phyloP scores from a whole-genome alignment of 1,284 basidiomycete species.

The Cerioporus squamosus region DNA sequence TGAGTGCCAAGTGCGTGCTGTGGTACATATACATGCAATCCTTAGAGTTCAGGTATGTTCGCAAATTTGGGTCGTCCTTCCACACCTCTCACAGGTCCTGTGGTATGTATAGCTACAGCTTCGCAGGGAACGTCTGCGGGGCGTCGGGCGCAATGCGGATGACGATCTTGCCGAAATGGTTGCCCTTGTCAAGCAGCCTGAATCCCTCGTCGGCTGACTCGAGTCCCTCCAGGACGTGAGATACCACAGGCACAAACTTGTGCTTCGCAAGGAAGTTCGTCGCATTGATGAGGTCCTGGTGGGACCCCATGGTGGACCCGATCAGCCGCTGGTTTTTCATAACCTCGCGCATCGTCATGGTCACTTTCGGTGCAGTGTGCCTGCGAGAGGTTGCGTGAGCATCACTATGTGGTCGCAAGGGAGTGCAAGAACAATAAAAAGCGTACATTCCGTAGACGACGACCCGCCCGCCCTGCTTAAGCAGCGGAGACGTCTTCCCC shows the following conservation, averaged over 20 bases:
- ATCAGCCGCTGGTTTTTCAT: slow-evolving; percentile 76
- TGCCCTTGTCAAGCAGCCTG: slow-evolving; percentile 60
- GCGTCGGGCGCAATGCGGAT: slow-evolving; percentile 41
- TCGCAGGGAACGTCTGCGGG: slow-evolving; percentile 3
- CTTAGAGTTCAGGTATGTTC: no score
- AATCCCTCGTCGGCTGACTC: slow-evolving; percentile 76
- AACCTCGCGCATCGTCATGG: slow-evolving; percentile 83
- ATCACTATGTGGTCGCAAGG: neutral
- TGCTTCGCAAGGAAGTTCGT: slow-evolving; percentile 74
- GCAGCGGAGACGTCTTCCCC: slow-evolving; percentile 54
- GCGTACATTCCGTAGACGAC: slow-evolving; percentile 80
- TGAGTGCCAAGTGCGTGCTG: no score
- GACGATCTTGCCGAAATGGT: slow-evolving; percentile 81
- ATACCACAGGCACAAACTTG: slow-evolving; percentile 74
- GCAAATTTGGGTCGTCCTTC: no score
- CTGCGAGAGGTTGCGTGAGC: slow-evolving; percentile 41
- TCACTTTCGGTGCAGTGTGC: slow-evolving; percentile 67
- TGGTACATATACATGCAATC: no score
- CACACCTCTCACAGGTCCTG: no score
- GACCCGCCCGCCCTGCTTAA: slow-evolving; percentile 76
- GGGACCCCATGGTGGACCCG: slow-evolving; percentile 88
- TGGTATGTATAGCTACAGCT: slow-evolving; percentile 7
- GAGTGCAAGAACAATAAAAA: neutral
- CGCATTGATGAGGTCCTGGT: slow-evolving; percentile 72
- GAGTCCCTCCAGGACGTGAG: slow-evolving; percentile 70